Base-by-base conservation (phyloP, 768 basidiomycete genomes). In the Phaeotremella fagi region DNA sequence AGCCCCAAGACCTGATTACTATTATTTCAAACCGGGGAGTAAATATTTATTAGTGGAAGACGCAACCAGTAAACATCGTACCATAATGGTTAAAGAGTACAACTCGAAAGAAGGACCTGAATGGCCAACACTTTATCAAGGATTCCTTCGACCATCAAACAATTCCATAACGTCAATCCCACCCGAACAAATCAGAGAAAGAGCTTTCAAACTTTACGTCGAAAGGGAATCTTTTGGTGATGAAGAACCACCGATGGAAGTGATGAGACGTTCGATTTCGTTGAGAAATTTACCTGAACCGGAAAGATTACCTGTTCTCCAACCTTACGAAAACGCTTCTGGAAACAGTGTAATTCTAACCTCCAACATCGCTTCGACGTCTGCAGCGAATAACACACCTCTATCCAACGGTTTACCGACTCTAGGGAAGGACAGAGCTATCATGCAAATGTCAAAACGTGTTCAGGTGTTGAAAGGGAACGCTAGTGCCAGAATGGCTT, bases 281-380 rank as follows among this genome's bases (percentile, higher is more conserved):
- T 61, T 75, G 27, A 65, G 72, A 28, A 59, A 61, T 41, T 55
- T 76, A 33, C 57, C 64, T 25, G 60, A 53, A 16, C 66, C 65
- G 7, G 62, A 61, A 1, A 45, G 54, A 48, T 57, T 61, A 6
- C 63, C 68, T 20, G 49, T 48, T 25, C 38, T 54, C 9, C 53
- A 41, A 35, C 72, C 72, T 1, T 74, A 74, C 47, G 63, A 68
- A 26, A 90, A 90, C 31, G 94, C 94, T 1, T 97, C 92, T 6
- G 92, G 92, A 4, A 98, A 99, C 76, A 91, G 88, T 58, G 90
- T 97, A 42, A 81, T 82, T 33, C 84, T 98, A 66, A 91, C 94
- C 1, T 95, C 91, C 2, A 87, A 85, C 22, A 86, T 87, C 33
- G 90, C 88, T 1, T 92, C 90, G 5, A 77, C 75, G 16, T 67